These are phyloP conservation scores for Vaccinium darrowii DNA, from an alignment of 148 eudicot species.

Conservation along the genomic window DNA sequence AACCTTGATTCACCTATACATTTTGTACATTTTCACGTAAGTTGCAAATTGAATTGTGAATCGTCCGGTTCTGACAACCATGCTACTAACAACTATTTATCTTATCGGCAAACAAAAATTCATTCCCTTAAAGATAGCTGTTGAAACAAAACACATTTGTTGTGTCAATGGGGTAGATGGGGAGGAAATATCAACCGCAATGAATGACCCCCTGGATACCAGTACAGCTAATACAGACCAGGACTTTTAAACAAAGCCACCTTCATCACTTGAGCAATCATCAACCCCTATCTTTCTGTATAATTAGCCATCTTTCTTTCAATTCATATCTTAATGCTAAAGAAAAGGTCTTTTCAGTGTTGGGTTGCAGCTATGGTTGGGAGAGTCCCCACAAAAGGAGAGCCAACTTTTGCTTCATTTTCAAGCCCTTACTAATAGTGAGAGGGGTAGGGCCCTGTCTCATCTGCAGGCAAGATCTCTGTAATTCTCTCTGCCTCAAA, in stretches of 20 bases:
- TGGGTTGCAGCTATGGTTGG: conserved; percentile 18
- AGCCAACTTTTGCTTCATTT: conserved; percentile 22
- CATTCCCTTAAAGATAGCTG: no score
- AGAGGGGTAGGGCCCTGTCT: conserved; percentile 26
- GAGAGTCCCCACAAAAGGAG: conserved; percentile 21
- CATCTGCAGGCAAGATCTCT: conserved; percentile 32
- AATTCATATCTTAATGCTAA: conserved; percentile 14
- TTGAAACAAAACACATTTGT: not conserved
- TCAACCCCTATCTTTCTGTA: conserved; percentile 3
- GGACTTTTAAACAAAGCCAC: not conserved
- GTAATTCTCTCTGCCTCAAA: conserved; percentile 31
- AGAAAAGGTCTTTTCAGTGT: conserved; percentile 11
- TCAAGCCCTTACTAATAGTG: conserved; percentile 28
- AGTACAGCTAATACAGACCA: not conserved
- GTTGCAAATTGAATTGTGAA: no score
- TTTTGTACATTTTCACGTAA: no score
- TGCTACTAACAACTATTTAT: not conserved
- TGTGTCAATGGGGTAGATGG: not conserved
- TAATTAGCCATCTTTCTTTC: conserved; percentile 6
- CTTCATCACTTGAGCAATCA: not conserved
- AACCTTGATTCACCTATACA: no score
- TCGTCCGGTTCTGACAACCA: no score
- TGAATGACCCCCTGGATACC: not conserved
- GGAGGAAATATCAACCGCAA: not conserved
- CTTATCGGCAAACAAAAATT: no score